Base-by-base conservation (phyloP, 352 stramenopile genomes). In the Pythium phragmiticola region DNA sequence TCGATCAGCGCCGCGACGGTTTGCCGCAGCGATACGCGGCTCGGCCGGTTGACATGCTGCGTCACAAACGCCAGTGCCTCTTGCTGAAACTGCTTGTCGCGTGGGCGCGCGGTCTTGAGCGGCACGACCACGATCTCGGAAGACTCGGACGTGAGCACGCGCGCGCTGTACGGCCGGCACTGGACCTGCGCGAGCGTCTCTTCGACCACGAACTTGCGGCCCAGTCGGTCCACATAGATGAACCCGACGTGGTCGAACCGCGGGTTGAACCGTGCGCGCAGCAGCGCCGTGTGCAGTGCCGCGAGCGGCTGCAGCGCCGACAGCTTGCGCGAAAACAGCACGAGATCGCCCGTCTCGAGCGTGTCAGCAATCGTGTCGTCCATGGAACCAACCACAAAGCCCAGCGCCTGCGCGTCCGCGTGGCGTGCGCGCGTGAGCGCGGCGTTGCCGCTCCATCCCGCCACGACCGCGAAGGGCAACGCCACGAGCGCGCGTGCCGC, bases 301-400 rank as follows among this genome's bases (percentile, higher is more conserved):
- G 77, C 78, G 42, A 89, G 67, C 59, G 84, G 84, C 75, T 88
- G 84, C 72, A 94, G 68, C 37, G 81, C 76, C 34, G 77, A 79
- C 51, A 92, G 75, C 34, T 89, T 82, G 59, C 85, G 84, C 61
- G 77, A 74, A 65, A 95, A 95, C 57, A 91, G 80, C 50, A 95
- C 57, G 30, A 95, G 59, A 54, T 95, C 87, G 45, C 87, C 87
- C 30, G 87, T 95, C 63, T 94, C 80, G 45, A 95, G 80, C 55
- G 84, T 89, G 68, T 95, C 87, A 79, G 88, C 87, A 55, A 95
- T 89, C 55, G 75, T 87, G 73, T 95, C 87, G 68, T 95, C 83
- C 80, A 95, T 92, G 33, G 84, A 93, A 33, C 87, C 87, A 7
- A 83, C 63, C 19, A 87, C 60, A 63, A 95, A 95, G 33, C 66